phyloP scores from a whole-genome alignment of 2,329 filamentous ascomycete species.

The Verticillium dahliae region DNA sequence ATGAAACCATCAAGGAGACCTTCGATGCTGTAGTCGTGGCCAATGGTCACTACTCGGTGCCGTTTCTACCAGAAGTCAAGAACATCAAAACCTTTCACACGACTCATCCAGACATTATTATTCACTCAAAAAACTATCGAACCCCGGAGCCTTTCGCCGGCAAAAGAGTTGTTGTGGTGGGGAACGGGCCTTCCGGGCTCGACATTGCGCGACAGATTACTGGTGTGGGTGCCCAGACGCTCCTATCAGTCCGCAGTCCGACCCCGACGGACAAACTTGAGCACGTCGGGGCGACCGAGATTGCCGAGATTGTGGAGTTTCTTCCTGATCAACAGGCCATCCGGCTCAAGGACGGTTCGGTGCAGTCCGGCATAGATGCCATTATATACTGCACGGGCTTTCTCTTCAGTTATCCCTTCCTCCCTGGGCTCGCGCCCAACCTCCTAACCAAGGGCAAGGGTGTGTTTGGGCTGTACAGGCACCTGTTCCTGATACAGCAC shows the following conservation, averaged over 20 bases:
- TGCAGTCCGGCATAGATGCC: conserved; percentile 59
- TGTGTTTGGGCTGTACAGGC: conserved; percentile 68
- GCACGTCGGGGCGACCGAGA: conserved; percentile 41
- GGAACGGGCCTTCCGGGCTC: conserved; percentile 75
- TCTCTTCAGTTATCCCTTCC: conserved; percentile 69
- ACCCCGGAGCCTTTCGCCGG: conserved; percentile 52
- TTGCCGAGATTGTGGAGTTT: conserved; percentile 53
- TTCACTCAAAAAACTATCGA: conserved; percentile 77
- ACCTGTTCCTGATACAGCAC: conserved; percentile 68
- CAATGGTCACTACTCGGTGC: conserved; percentile 67
- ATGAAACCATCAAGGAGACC: conserved; percentile 28
- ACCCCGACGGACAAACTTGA: conserved; percentile 36
- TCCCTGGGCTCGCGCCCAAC: conserved; percentile 32
- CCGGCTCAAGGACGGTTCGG: conserved; percentile 55
- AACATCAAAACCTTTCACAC: conserved; percentile 54
- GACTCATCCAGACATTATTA: conserved; percentile 53
- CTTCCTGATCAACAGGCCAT: conserved; percentile 47
- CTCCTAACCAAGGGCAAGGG: conserved; percentile 63
- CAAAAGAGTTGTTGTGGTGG: conserved; percentile 77
- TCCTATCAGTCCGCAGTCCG: conserved; percentile 56
- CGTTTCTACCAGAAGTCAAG: conserved; percentile 57
- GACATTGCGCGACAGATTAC: conserved; percentile 78
- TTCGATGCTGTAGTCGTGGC: conserved; percentile 75
- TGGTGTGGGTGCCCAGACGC: conserved; percentile 47
- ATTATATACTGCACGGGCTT: conserved; percentile 79